Percentiles rank a stretch among this genome's conserved stretches.
Conservation (phyloP, 305 asterid species). For the Fraxinus baroniana region DNA sequence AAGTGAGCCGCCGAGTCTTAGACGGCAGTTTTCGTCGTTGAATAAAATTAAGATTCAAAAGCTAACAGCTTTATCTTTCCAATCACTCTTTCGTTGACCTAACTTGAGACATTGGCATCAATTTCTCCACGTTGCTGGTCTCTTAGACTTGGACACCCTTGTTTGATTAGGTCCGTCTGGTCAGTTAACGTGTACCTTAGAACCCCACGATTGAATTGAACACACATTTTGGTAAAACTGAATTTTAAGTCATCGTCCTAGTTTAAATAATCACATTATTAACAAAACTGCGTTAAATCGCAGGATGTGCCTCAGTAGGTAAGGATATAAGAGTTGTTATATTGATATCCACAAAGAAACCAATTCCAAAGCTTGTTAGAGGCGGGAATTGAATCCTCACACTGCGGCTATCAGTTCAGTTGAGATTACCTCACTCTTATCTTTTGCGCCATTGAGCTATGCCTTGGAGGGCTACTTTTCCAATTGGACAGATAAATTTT, state of each 20-base stretch:
- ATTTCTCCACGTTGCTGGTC: background rate
- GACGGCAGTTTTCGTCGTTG: background rate
- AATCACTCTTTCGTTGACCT: background rate
- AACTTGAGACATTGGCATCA: background rate
- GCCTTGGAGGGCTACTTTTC: no score
- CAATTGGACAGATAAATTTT: background rate
- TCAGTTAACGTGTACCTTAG: background rate
- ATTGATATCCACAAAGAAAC: no score
- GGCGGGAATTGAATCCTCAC: no score
- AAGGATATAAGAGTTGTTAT: no score
- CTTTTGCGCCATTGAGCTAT: no score
- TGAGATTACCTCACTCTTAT: no score
- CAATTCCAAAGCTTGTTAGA: no score
- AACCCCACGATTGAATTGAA: background rate
- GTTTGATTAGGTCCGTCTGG: background rate
- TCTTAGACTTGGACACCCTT: background rate
- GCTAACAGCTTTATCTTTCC: background rate
- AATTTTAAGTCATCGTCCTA: background rate
- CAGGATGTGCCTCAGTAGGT: no score
- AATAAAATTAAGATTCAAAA: background rate
- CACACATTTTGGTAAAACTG: background rate
- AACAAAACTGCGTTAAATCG: no score
- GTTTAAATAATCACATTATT: background rate
- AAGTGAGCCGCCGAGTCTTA: conserved; percentile 6
- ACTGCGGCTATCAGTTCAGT: no score